Evolutionary conservation across 2,329 filamentous ascomycete genomes (phyloP), one percentile per base, ranked within the genome.

Genomic region (Daldinia sp.): DNA sequence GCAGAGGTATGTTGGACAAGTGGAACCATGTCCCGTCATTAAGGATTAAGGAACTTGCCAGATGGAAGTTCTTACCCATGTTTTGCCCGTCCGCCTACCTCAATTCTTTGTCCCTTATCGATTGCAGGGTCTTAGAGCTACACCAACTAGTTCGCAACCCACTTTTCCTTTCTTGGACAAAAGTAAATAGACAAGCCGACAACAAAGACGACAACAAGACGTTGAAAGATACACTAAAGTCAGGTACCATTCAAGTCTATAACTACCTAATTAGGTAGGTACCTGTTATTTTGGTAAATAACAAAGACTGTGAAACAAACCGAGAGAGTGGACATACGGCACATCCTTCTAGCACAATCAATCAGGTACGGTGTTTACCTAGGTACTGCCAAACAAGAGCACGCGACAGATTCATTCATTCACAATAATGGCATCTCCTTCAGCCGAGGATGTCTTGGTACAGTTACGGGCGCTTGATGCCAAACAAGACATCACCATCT

Each of bases 401-500:
- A 54, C 54, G 45, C 34, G 48, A 59, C 48, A 11, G 27, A 32
- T 4, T 8, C 7, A 35, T 4, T 8, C 7, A 35, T 52, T 21
- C 45, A 19, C 25, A 37, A 32, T 37, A 8, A 73, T 72, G 73
- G 74, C 53, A 51, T 68, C 68, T 13, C 56, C 60, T 39, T 76
- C 77, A 32, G 72, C 77, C 11, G 71, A 76, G 19, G 72, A 82
- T 29, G 80, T 83, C 17, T 75, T 88, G 11, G 74, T 77, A 32
- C 74, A 80, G 13, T 77, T 91, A 41, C 75, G 80, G 39, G 78
- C 84, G 48, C 80, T 91, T 1, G 83, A 88, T 66, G 76, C 80
- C 23, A 74, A 83, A 57, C 83, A 87, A 52, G 85, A 90, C 67
- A 83, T 95, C 63, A 89, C 89, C 54, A 92, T 96, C 70, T 82